Conservation (phyloP, 169 alveolate genomes). For the Eimeria tenella region DNA sequence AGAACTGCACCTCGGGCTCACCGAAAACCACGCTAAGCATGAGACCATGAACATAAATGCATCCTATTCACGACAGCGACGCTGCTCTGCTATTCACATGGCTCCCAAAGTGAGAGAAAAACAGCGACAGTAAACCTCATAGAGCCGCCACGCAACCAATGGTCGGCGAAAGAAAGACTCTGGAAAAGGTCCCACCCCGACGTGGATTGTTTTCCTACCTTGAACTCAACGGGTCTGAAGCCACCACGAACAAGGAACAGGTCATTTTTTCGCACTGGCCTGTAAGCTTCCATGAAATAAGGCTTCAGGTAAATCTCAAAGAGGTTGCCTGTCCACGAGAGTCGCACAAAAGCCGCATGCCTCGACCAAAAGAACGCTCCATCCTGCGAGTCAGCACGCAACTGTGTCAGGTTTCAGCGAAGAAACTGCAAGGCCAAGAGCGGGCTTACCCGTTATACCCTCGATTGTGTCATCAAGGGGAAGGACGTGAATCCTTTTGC, state of each 20-base stretch:
- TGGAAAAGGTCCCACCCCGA: too few relatives aligned
- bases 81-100: too few relatives aligned
- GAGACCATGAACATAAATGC: too few relatives aligned
- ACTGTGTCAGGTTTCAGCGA: neutral
- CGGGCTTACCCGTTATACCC: constrained; percentile 93
- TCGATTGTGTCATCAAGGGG: constrained; percentile 99
- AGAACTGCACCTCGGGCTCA: too few relatives aligned
- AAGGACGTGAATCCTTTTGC: constrained; percentile 98
- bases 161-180: too few relatives aligned
- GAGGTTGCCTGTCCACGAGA: constrained; percentile 92
- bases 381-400: neutral
- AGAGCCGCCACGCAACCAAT: too few relatives aligned
- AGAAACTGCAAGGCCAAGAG: neutral
- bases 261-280: constrained; percentile 99
- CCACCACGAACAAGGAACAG: constrained; percentile 99
- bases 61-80: too few relatives aligned
- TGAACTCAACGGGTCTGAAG: constrained; percentile 99
- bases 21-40: too few relatives aligned
- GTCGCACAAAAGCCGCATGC: neutral
- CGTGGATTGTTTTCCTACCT: constrained; percentile 79
- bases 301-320: constrained; percentile 99
- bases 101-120: too few relatives aligned
- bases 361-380: neutral
- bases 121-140: too few relatives aligned
- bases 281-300: constrained; percentile 98